Evolutionary conservation across 2,329 filamentous ascomycete species (phyloP), one percentile per base, ranked within the genome.

Genomic region (Onygena corvina): DNA sequence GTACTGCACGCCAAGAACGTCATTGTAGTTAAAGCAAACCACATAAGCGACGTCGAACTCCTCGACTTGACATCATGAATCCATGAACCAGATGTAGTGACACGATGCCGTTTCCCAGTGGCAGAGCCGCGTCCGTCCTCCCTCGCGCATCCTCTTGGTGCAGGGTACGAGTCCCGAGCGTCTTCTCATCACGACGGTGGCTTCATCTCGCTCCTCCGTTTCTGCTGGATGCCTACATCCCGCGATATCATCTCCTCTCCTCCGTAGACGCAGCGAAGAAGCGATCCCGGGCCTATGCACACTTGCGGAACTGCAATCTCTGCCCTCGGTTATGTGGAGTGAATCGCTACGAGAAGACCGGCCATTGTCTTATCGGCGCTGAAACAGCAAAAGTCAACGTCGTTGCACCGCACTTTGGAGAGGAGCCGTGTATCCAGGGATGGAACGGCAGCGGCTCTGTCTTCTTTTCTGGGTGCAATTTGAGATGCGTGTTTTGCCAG

Each of bases 331-430:
- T 79, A 40, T 92, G 86, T 63, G 79, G 81, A 48, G 83, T 90
- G 29, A 88, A 93, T 63, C 79, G 86, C n/a, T 87, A 80, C 59
- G 79, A 89, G 65, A 82, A 75, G 56, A 86, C 83, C 1, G 86
- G 86, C 11, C 75, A 84, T 60, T 93, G 86, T 61, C 71, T 92
- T 52, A 83, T 92, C 56, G 85, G 85, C 11, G 74, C 75, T 1
- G 75, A 82, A 52, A 81, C 76, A 42, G 84, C 80, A 50, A 87
- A 86, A 59, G 84, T 92, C 56, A 88, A 86, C 61, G 84, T 85
- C 5, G 86, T 93, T 56, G 86, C 85, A 51, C 86, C 86, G 46
- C 86, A 92, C 65, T 89, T 89, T 62, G 86, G 85, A 36, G 85
- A 90, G 71, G 79, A 93, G 62, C 83, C 86, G 0, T 92, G 84